Evolutionary conservation across 331 rosid genomes (phyloP).

Genomic region (Malus hybrid): DNA sequence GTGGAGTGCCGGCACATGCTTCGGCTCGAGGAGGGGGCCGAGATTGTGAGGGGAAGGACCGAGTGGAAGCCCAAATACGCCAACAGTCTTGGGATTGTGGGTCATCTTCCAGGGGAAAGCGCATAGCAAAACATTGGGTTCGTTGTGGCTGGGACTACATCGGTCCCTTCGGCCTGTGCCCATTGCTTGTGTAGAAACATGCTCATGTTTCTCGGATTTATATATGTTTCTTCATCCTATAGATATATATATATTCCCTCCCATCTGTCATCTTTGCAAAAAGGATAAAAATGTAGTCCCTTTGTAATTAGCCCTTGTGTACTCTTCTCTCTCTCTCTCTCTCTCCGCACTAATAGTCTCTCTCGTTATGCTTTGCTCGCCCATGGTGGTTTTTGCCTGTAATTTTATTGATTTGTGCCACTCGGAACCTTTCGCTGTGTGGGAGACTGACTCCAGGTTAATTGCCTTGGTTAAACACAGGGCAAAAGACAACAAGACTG

Average conservation of each 20-base stretch:
- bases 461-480: neutral
- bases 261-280: conserved; percentile 28
- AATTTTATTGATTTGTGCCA: neutral
- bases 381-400: conserved; percentile 12
- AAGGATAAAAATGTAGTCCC: conserved; percentile 28
- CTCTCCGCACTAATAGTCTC: neutral
- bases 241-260: conserved; percentile 6
- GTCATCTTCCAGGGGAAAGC: conserved; percentile 42
- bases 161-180: conserved; percentile 16
- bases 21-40: conserved; percentile 72
- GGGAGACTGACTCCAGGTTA: neutral
- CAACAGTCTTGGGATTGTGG: conserved; percentile 29
- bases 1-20: conserved; percentile 87
- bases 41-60: conserved; percentile 87
- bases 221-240: conserved; percentile 15
- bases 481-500: neutral
- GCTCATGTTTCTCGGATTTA: conserved; percentile 44
- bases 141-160: conserved; percentile 14
- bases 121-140: conserved; percentile 9
- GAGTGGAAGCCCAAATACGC: conserved; percentile 75
- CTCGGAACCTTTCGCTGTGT: neutral
- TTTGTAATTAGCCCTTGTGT: conserved; percentile 55
- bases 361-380: neutral
- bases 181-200: conserved; percentile 33
- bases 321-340: neutral